These are phyloP conservation scores for Lentinus brumalis DNA, from an alignment of 768 basidiomycete species.

Conservation along the genomic window DNA sequence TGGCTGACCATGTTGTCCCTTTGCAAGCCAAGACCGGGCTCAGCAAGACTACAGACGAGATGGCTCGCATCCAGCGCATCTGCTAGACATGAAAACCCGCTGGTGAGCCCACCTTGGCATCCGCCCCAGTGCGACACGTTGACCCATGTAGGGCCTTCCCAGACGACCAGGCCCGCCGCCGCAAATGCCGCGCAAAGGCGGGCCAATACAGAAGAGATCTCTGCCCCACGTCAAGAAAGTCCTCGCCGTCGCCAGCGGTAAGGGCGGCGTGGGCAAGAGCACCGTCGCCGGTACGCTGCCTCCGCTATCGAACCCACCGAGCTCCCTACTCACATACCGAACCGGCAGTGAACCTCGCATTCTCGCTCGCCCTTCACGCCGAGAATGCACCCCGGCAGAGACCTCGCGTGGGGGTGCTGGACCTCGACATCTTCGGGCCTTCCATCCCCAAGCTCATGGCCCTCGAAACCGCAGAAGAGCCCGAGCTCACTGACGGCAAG, in stretches of 20 bases:
- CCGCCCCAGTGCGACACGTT: background rate
- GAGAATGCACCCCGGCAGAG: slow-evolving; percentile 32
- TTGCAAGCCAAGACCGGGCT: background rate
- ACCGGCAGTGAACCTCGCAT: slow-evolving; percentile 74
- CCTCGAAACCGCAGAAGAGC: slow-evolving; percentile 75
- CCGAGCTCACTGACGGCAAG: slow-evolving; percentile 70
- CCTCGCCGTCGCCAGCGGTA: slow-evolving; percentile 86
- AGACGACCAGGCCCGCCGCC: slow-evolving; percentile 39
- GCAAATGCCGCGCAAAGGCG: slow-evolving; percentile 61
- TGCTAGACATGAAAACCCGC: slow-evolving; percentile 53
- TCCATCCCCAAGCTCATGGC: slow-evolving; percentile 94
- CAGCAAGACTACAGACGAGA: background rate
- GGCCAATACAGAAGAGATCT: slow-evolving; percentile 52
- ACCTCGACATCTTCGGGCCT: slow-evolving; percentile 96
- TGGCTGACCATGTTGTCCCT: slow-evolving; percentile 4
- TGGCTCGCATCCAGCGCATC: background rate
- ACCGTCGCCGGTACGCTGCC: slow-evolving; percentile 76
- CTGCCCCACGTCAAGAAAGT: slow-evolving; percentile 80
- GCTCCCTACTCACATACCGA: background rate
- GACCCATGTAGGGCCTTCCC: slow-evolving; percentile 33
- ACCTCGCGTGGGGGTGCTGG: slow-evolving; percentile 81
- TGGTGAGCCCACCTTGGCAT: slow-evolving; percentile 40
- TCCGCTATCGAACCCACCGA: background rate
- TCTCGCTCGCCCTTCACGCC: slow-evolving; percentile 59
- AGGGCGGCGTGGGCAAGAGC: slow-evolving; percentile 96